These are phyloP conservation scores for Backusella tarrabulga DNA, from an alignment of 192 early-diverging fungal genomes.

Conservation along the genomic window DNA sequence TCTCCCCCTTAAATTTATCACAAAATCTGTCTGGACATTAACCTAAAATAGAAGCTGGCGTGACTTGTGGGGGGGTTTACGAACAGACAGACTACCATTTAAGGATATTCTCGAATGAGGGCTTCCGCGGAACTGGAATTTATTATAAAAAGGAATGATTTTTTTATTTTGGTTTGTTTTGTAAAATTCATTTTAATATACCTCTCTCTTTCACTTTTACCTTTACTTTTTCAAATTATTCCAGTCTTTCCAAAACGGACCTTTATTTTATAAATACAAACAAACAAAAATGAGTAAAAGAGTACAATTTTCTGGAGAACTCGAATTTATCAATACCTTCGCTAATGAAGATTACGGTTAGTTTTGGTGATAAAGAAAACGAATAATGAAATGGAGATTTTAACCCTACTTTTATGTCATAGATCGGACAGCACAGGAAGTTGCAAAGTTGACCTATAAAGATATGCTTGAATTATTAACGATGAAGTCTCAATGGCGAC, in stretches of 20 bases:
- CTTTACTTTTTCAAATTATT: background rate
- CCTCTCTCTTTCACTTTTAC: background rate
- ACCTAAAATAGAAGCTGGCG: background rate
- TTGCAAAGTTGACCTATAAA: constrained; percentile 22
- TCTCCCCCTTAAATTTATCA: background rate
- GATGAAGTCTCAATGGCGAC: constrained; percentile 23
- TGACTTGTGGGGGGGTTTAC: constrained; percentile 2
- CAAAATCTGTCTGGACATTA: background rate
- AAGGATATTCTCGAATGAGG: background rate
- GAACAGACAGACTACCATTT: constrained; percentile 1
- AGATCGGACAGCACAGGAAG: constrained; percentile 25
- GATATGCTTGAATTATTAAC: constrained; percentile 24
- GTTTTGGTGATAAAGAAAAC: background rate
- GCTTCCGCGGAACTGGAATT: constrained; percentile 7
- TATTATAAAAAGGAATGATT: constrained; percentile 10
- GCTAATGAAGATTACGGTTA: constrained; percentile 26
- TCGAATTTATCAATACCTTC: constrained; percentile 22
- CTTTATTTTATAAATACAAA: background rate
- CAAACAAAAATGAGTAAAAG: constrained; percentile 12
- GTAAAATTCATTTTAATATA: constrained; percentile 8
- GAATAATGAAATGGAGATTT: constrained; percentile 6
- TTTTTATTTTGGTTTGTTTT: background rate
- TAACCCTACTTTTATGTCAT: background rate
- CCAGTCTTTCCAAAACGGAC: background rate
- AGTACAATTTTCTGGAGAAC: constrained; percentile 21